These are phyloP conservation scores for Diutina ranongensis DNA, from an alignment of 1,139 yeast species.

Conservation along the genomic window DNA sequence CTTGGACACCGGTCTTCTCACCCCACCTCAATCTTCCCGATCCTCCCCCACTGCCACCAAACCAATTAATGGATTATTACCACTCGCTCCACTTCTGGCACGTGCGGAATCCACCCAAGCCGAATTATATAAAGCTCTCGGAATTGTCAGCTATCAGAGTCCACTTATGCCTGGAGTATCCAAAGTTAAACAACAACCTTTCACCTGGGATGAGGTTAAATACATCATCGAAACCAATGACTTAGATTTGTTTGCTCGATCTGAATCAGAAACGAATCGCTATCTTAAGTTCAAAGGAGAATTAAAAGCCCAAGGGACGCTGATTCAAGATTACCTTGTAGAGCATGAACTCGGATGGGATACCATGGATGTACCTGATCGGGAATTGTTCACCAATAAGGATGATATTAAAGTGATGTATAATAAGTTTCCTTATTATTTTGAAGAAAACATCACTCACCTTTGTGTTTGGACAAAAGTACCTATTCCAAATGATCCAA, in stretches of 20 bases:
- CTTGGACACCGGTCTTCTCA: conserved; percentile 1
- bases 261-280: conserved; percentile 19
- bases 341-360: conserved; percentile 27
- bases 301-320: conserved; percentile 16
- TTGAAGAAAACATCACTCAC: conserved; percentile 24
- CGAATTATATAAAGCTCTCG: conserved; percentile 8
- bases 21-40: neutral
- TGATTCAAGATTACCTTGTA: conserved; percentile 27
- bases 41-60: neutral
- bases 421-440: conserved; percentile 35
- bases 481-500: conserved; percentile 11
- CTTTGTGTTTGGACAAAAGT: conserved; percentile 34
- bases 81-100: neutral
- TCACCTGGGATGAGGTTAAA: conserved; percentile 25
- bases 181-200: conserved; percentile 18
- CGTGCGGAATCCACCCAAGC: neutral
- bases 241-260: conserved; percentile 31
- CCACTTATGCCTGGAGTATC: conserved; percentile 31
- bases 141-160: conserved; percentile 18
- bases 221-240: conserved; percentile 22
- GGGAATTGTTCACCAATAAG: conserved; percentile 10
- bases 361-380: conserved; percentile 9
- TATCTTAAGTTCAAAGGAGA: conserved; percentile 25
- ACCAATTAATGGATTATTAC: neutral
- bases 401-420: conserved; percentile 18